Evolutionary conservation across 352 stramenopile genomes (phyloP).

Genomic region (Phytopythium delawarense): DNA sequence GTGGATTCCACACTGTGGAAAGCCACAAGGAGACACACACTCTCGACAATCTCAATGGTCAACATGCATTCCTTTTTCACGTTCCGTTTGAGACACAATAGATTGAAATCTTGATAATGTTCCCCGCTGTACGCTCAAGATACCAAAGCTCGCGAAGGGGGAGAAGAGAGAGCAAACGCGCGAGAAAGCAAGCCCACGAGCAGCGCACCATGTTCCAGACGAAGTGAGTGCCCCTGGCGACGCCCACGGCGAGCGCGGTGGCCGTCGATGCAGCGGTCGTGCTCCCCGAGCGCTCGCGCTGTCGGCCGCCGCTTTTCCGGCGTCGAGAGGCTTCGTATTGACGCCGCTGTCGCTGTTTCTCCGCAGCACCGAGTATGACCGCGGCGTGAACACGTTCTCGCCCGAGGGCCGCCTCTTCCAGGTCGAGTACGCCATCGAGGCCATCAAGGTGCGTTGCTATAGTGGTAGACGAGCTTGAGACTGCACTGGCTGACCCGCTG

Average conservation of each 20-base stretch:
- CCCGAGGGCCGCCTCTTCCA: constrained; percentile 99
- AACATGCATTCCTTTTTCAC: too few species aligned
- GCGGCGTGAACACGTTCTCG: constrained; percentile 99
- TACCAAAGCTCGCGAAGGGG: constrained; percentile 5
- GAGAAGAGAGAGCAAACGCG: constrained; percentile 23
- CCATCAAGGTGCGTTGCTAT: constrained; percentile 87
- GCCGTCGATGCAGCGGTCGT: background rate
- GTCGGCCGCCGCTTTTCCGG: background rate
- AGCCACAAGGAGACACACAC: too few species aligned
- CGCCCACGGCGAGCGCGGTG: background rate
- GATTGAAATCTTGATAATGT: background rate
- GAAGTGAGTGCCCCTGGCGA: constrained; percentile 28
- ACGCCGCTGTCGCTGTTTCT: background rate
- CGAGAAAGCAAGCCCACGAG: constrained; percentile 5
- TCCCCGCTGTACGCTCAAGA: background rate
- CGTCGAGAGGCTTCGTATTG: constrained; percentile 1
- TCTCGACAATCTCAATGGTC: too few species aligned
- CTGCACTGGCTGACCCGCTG: background rate
- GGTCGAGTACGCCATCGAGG: constrained; percentile 98
- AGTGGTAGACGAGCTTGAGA: background rate
- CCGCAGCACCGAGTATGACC: constrained; percentile 97
- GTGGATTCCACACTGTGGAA: too few species aligned
- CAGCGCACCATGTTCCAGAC: constrained; percentile 51
- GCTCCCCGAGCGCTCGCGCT: background rate
- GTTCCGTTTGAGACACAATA: background rate